These are phyloP conservation scores for Ceratobasidium sp. DNA, from an alignment of 1,284 basidiomycete species.

Conservation along the genomic window DNA sequence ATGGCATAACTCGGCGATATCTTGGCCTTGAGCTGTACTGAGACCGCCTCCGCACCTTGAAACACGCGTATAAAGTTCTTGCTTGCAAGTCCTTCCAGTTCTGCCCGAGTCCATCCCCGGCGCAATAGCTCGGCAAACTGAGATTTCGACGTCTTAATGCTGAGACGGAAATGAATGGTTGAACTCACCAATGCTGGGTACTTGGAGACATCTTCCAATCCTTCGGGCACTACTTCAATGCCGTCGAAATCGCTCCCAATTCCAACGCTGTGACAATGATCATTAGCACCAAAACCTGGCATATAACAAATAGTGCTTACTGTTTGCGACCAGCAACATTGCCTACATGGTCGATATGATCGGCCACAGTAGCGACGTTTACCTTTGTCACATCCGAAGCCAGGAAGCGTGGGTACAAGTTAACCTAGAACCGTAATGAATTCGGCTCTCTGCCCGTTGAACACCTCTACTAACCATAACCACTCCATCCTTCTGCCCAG, in stretches of 20 bases:
- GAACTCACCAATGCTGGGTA: slow-evolving; percentile 69
- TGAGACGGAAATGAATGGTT: not conserved
- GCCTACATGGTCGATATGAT: slow-evolving; percentile 88
- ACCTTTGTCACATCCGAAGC: slow-evolving; percentile 64
- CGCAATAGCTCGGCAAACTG: slow-evolving; percentile 82
- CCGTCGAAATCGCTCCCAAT: slow-evolving; percentile 82
- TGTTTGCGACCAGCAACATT: slow-evolving; percentile 75
- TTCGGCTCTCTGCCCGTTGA: not conserved
- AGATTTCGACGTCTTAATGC: not conserved
- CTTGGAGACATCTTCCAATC: slow-evolving; percentile 73
- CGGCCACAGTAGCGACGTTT: slow-evolving; percentile 70
- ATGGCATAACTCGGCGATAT: slow-evolving; percentile 13
- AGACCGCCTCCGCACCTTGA: slow-evolving; percentile 71
- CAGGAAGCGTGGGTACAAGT: slow-evolving; percentile 74
- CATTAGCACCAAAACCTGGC: slow-evolving; percentile 41
- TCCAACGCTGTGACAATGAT: slow-evolving; percentile 53
- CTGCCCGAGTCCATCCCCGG: slow-evolving; percentile 81
- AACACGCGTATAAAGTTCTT: slow-evolving; percentile 83
- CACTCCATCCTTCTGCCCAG: slow-evolving; percentile 76
- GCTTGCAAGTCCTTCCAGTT: slow-evolving; percentile 81
- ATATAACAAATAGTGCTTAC: slow-evolving; percentile 56
- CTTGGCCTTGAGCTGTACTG: not conserved
- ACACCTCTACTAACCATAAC: slow-evolving; percentile 71
- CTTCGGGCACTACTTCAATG: slow-evolving; percentile 60
- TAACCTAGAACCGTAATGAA: slow-evolving; percentile 59